These are phyloP conservation scores for Nakataea oryzae DNA, from an alignment of 2,329 filamentous ascomycete species.

Conservation along the genomic window DNA sequence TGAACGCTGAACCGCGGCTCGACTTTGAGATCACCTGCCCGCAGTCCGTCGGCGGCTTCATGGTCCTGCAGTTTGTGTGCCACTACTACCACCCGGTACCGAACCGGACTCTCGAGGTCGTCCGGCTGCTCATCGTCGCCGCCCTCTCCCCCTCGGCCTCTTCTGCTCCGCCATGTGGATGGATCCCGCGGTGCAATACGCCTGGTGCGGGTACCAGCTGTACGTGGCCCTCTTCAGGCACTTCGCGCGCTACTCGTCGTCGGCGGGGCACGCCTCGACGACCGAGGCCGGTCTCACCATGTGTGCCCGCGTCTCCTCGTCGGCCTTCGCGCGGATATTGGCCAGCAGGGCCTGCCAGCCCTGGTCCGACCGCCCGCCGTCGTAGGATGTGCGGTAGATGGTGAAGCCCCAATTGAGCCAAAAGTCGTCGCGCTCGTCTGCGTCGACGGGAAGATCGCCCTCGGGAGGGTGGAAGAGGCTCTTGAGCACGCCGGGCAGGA, in stretches of 20 bases:
- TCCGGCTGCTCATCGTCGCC: no score
- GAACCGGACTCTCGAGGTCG: no score
- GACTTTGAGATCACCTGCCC: constrained; percentile 11
- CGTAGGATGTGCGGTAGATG: not conserved
- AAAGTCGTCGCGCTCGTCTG: not conserved
- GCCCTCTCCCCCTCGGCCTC: no score
- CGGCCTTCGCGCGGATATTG: not conserved
- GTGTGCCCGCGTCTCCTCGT: no score
- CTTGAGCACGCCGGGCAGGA: not conserved
- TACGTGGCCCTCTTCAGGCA: no score
- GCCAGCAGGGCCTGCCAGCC: not conserved
- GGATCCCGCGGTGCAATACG: no score
- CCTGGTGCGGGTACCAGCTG: no score
- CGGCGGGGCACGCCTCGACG: no score
- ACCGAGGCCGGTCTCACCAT: no score
- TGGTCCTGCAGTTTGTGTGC: constrained; percentile 12
- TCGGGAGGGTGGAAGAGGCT: not conserved
- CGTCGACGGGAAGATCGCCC: not conserved
- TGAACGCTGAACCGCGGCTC: no score
- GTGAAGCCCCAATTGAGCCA: not conserved
- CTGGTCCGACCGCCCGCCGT: not conserved
- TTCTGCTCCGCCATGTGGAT: no score
- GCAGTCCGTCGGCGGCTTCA: constrained; percentile 10
- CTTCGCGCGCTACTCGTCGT: no score
- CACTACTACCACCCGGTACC: constrained; percentile 2